These are phyloP conservation scores for Aspergillus quadrilineatus DNA, from an alignment of 2,329 filamentous ascomycete genomes.

Conservation along the genomic window DNA sequence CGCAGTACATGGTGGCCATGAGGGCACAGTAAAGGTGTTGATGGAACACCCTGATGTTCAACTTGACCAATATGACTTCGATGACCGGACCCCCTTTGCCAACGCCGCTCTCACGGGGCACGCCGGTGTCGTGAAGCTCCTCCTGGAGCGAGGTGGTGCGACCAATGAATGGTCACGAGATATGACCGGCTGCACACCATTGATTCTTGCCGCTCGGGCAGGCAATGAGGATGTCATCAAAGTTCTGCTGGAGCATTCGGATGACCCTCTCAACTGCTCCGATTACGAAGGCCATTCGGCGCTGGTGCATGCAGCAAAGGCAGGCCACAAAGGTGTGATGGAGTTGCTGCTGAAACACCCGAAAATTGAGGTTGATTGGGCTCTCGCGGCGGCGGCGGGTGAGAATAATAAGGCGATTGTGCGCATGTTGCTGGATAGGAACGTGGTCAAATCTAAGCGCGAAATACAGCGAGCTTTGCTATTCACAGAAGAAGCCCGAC, in stretches of 20 bases:
- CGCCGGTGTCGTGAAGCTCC: not conserved
- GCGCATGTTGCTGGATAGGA: too few species aligned
- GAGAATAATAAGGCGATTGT: too few species aligned
- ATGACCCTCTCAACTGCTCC: not conserved
- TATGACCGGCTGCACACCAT: not conserved
- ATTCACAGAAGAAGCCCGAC: not conserved
- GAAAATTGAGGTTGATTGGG: not conserved
- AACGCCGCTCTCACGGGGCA: not conserved
- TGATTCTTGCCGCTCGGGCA: not conserved
- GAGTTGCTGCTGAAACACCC: not conserved
- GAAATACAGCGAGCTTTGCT: not conserved
- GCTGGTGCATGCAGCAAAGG: not conserved
- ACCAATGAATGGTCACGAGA: not conserved
- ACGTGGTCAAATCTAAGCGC: not conserved
- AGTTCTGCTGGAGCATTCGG: not conserved
- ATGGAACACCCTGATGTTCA: not conserved
- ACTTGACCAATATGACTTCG: not conserved
- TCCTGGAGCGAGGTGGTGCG: not conserved
- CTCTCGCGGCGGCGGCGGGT: too few species aligned
- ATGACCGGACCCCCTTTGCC: not conserved
- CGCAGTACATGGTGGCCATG: slow-evolving; percentile 1
- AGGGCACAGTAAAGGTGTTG: not conserved
- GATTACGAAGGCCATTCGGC: not conserved
- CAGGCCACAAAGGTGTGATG: not conserved
- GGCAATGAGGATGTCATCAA: not conserved